Evolutionary conservation across 441 rosid genomes (phyloP), one percentile per base, ranked within the genome.

Genomic region (Croton laevigatus): DNA sequence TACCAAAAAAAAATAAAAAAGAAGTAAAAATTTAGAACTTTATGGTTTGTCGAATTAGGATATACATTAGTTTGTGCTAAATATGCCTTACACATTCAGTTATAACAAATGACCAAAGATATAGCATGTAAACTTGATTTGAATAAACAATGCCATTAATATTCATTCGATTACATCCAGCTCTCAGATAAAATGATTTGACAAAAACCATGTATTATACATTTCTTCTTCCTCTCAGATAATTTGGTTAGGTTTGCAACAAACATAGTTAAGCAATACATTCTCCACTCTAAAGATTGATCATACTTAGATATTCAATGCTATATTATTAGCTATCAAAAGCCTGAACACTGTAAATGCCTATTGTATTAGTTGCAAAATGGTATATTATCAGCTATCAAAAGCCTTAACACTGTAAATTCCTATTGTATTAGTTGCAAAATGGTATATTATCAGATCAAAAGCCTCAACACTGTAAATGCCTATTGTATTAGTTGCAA

Each of bases 51-150:
- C 17, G 46, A 36, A 44, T n/a, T 19, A 55, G 13, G 12, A 55
- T n/a, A 40, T 2, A 17, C 27, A 22, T 54, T 54, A 54, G 9
- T 22, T 14, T 20, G 62, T 36, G 22, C 4, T 36, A 54, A 12
- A 44, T 13, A 44, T 22, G 22, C 64, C 40, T 53, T 32, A 13
- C 3, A 27, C n/a, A 57, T 19, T 32, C 34, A 61, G 20, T 36
- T 57, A 4, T 57, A 9, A 9, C 11, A 17, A 54, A 5, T 19
- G 5, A 17, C 3, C 17, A 4, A 70, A 17, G 16, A 20, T 34
- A 59, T 46, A 45, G 3, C 45, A 59, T 6, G 65, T 32, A 12
- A 59, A 70, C 67, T 27, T 49, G 42, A 70, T 51, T 34, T 23
- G 42, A 51, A 32, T 27, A 44, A 44, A 32, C 32, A 42, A 68